These are phyloP conservation scores for Thermochaetoides dissita DNA, from an alignment of 2,329 filamentous ascomycete genomes.

Conservation along the genomic window DNA sequence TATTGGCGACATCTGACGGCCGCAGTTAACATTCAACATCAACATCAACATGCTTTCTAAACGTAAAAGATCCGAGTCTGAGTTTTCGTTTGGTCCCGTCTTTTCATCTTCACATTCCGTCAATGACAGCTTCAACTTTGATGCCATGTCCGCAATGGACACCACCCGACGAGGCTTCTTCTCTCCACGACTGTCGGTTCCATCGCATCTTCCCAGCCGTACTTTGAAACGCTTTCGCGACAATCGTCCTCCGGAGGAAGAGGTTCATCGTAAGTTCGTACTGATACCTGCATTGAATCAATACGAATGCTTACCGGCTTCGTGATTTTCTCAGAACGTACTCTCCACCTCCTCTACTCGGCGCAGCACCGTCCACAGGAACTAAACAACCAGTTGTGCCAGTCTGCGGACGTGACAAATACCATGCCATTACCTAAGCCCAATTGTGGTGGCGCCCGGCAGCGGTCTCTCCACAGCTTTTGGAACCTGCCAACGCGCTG, in stretches of 20 bases:
- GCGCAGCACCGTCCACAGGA: constrained; percentile 30
- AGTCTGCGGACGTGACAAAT: constrained; percentile 9
- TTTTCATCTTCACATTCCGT: constrained; percentile 25
- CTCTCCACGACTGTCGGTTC: constrained; percentile 20
- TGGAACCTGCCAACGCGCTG: constrained; percentile 32
- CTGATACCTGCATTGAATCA: too few relatives aligned
- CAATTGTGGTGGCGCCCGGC: constrained; percentile 15
- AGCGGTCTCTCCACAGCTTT: constrained; percentile 45
- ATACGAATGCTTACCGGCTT: too few relatives aligned
- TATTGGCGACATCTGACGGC: too few relatives aligned
- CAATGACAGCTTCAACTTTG: constrained; percentile 17
- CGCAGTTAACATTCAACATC: too few relatives aligned
- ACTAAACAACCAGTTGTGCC: constrained; percentile 11
- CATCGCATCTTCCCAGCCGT: constrained; percentile 37
- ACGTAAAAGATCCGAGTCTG: constrained; percentile 49
- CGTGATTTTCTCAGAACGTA: constrained; percentile 31
- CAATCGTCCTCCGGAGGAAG: constrained; percentile 40
- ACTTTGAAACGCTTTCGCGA: constrained; percentile 49
- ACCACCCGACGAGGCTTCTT: constrained; percentile 20
- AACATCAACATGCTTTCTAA: constrained; percentile 36
- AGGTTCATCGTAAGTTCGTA: constrained; percentile 37
- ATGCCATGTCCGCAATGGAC: constrained; percentile 21
- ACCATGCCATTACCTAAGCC: constrained; percentile 7
- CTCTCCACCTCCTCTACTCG: constrained; percentile 42
- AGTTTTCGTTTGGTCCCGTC: constrained; percentile 35